Conservation (phyloP, 2,329 filamentous ascomycete genomes). For the Penicillium concentricum region DNA sequence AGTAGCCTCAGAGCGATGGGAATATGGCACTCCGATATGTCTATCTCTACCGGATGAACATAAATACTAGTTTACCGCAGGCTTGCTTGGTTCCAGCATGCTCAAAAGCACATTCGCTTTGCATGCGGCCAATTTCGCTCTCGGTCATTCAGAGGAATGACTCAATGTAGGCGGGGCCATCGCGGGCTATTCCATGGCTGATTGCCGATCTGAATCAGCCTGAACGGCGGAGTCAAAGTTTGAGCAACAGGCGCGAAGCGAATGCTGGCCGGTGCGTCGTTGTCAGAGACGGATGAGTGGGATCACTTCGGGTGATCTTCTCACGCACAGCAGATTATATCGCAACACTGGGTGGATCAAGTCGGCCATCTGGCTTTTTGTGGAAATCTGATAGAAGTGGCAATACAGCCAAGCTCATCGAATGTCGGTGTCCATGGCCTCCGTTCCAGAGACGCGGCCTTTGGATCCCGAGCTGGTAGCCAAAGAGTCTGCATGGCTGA, state of each 20-base stretch:
- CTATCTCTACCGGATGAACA: not conserved
- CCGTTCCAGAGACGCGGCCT: slow-evolving; percentile 13
- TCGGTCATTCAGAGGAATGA: not conserved
- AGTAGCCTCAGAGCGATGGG: not conserved
- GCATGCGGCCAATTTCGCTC: not conserved
- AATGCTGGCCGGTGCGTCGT: not conserved
- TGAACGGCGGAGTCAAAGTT: not conserved
- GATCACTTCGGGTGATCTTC: not conserved
- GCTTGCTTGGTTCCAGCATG: not conserved
- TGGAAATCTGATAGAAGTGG: not conserved
- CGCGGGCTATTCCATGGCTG: not conserved
- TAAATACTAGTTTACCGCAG: not conserved
- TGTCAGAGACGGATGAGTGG: not conserved
- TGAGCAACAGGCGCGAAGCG: not conserved
- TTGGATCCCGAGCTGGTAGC: slow-evolving; percentile 18
- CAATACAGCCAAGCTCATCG: not conserved
- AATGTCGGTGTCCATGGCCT: slow-evolving; percentile 9
- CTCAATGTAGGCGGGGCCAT: not conserved
- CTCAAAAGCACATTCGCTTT: not conserved
- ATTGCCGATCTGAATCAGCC: not conserved
- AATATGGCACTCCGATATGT: not conserved
- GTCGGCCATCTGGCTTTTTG: not conserved
- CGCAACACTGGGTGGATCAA: not conserved
- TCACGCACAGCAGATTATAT: too few species aligned
- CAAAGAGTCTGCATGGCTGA: slow-evolving; percentile 12